A percentile compares a stretch with the other conserved stretches of the same genome.
phyloP scores from a whole-genome alignment of 108 stramenopile species.

The Skeletonema menzelii region DNA sequence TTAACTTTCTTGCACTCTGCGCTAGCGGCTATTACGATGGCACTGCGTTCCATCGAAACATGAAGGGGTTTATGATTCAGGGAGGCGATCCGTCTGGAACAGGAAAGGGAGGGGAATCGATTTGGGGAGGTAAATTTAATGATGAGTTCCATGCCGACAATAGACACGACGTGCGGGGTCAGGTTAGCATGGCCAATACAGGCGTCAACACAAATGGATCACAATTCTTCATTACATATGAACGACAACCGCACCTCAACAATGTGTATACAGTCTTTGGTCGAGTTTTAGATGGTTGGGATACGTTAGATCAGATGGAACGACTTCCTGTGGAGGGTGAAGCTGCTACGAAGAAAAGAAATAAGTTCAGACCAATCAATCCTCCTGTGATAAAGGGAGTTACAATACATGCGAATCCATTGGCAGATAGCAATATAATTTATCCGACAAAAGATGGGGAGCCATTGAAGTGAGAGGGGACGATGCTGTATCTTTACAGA shows the following conservation, averaged over 20 bases:
- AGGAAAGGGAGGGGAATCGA: slow-evolving; percentile 90
- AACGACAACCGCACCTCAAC: slow-evolving; percentile 92
- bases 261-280: slow-evolving; percentile 97
- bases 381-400: slow-evolving; percentile 85
- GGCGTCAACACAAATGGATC: slow-evolving; percentile 87
- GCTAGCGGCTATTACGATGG: slow-evolving; percentile 92
- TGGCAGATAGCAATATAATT: slow-evolving; percentile 87
- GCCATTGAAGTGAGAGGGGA: slow-evolving; percentile 54
- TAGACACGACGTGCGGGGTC: slow-evolving; percentile 87
- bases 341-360: slow-evolving; percentile 71
- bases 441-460: slow-evolving; percentile 80
- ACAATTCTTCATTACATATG: slow-evolving; percentile 96
- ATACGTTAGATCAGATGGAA: slow-evolving; percentile 94
- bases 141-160: slow-evolving; percentile 96
- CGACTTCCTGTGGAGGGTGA: slow-evolving; percentile 81
- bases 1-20: slow-evolving; percentile 90
- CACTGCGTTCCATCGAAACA: slow-evolving; percentile 93
- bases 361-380: slow-evolving; percentile 85
- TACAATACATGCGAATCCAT: slow-evolving; percentile 97
- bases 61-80: slow-evolving; percentile 96
- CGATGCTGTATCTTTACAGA: not conserved
- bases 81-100: slow-evolving; percentile 96
- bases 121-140: slow-evolving; percentile 94
- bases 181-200: slow-evolving; percentile 94
- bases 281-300: slow-evolving; percentile 92